Conservation (phyloP, 2,329 filamentous ascomycete genomes). For the Tolypocladium nubicola region DNA sequence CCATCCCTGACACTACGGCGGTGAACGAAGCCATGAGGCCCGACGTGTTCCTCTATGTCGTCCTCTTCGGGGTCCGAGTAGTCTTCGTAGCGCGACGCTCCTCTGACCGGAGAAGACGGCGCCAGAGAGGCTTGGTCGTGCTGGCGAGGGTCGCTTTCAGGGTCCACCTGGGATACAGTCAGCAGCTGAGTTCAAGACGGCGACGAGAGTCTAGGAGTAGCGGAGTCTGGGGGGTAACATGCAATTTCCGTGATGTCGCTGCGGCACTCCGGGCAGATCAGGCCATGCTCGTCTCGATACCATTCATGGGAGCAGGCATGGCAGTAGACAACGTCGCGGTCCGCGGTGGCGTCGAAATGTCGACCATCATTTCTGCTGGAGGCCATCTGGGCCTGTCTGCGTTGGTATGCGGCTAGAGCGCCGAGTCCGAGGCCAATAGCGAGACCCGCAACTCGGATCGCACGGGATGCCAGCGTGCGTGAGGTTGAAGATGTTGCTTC, state of each 20-base stretch:
- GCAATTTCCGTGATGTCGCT: slow-evolving; percentile 83
- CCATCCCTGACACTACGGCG: slow-evolving; percentile 23
- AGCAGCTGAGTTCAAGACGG: background rate
- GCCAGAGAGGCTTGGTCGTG: slow-evolving; percentile 16
- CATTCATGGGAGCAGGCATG: slow-evolving; percentile 74
- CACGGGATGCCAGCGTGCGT: slow-evolving; percentile 44
- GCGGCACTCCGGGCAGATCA: slow-evolving; percentile 67
- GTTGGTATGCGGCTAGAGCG: slow-evolving; percentile 44
- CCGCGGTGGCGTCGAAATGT: slow-evolving; percentile 38
- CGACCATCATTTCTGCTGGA: slow-evolving; percentile 13
- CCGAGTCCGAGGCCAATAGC: slow-evolving; percentile 48
- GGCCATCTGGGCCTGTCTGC: slow-evolving; percentile 32
- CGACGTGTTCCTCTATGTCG: slow-evolving; percentile 45
- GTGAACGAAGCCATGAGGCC: slow-evolving; percentile 29
- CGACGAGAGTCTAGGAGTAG: background rate
- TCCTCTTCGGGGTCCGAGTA: slow-evolving; percentile 49
- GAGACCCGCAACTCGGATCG: slow-evolving; percentile 42
- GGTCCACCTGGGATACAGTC: slow-evolving; percentile 29
- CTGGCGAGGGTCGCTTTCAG: slow-evolving; percentile 52
- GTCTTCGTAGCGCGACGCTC: slow-evolving; percentile 18
- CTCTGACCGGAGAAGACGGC: slow-evolving; percentile 18
- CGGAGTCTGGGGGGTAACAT: slow-evolving; percentile 21
- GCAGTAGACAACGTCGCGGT: slow-evolving; percentile 72
- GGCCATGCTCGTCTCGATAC: slow-evolving; percentile 57
- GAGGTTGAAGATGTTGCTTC: background rate